Evolutionary conservation across 495 filamentous ascomycete species (phyloP), one percentile per base, ranked within the genome.

Genomic region (Barbatosphaeria neglecta): DNA sequence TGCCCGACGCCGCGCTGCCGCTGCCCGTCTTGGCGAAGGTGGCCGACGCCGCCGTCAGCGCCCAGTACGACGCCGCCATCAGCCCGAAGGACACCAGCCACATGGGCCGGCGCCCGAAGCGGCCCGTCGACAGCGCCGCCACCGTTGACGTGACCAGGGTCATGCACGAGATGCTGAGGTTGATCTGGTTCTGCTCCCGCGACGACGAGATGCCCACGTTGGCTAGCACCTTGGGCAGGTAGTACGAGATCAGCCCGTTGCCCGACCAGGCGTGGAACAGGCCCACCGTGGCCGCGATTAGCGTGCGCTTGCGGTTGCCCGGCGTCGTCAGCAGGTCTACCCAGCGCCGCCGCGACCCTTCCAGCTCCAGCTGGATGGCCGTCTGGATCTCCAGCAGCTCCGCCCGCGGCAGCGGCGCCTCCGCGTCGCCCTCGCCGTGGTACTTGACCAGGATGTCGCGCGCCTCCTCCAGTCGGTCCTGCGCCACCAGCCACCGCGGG

Each of bases 261-360:
- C 77, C 76, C 11, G 68, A 73, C 75, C 74, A 80, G 48, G 79
- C 74, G 0, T 69, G 73, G 45, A 79, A 78, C 27, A 78, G 56
- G 2, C 74, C 73, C 7, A 78, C 57, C 17, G 70, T 64, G 1
- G 60, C 63, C 0, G 65, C 64, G 25, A 81, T 70, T 10, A 75
- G 45, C 19, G 77, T 67, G 7, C 77, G 70, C 8, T 55, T 48
- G 43, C 68, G 70, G 62, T 74, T 81, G 11, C 70, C 69, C 7
- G 69, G 41, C 0, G 74, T 70, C 1, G 62, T 59, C 41, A 78
- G 56, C 52, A 78, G 68, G 43, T 80, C 75, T 2, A 48, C 54
- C 74, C 77, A 80, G 11, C 67, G 52, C 18, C 62, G 70, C 28
- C 80, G 72, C 18, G 77, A 70, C 24, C 75, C 68, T 50, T 77